phyloP scores from a whole-genome alignment of 768 basidiomycete species.

The Tylopilus plumbeoviolaceoides region DNA sequence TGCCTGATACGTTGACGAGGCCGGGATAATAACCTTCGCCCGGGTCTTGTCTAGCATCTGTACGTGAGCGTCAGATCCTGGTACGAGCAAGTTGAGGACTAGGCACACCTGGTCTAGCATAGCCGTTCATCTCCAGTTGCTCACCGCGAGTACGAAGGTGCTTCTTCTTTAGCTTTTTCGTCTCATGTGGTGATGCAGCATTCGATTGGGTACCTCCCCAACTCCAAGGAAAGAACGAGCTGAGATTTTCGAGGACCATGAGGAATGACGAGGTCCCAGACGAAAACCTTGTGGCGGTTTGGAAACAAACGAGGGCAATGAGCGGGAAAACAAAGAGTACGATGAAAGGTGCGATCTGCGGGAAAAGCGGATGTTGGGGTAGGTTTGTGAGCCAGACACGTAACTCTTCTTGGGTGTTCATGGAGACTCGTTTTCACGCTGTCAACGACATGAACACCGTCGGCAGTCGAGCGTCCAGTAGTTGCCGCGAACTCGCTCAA shows the following conservation, averaged over 20 bases:
- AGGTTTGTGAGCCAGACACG: slow-evolving; percentile 39
- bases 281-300: slow-evolving; percentile 31
- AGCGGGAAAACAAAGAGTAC: slow-evolving; percentile 46
- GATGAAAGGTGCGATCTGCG: slow-evolving; percentile 56
- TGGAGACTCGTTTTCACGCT: slow-evolving; percentile 33
- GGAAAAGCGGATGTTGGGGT: slow-evolving; percentile 38
- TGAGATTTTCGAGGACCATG: slow-evolving; percentile 59
- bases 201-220: slow-evolving; percentile 41
- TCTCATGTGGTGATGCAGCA: slow-evolving; percentile 26
- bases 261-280: slow-evolving; percentile 21
- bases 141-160: slow-evolving; percentile 50
- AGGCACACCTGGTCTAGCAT: slow-evolving; percentile 29
- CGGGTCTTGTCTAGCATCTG: slow-evolving; percentile 24
- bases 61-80: background rate
- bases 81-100: background rate
- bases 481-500: slow-evolving; percentile 20
- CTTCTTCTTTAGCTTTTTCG: slow-evolving; percentile 48
- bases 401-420: slow-evolving; percentile 42
- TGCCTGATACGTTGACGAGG: slow-evolving; percentile 92
- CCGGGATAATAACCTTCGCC: slow-evolving; percentile 69
- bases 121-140: slow-evolving; percentile 46
- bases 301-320: slow-evolving; percentile 29
- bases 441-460: slow-evolving; percentile 28
- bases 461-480: slow-evolving; percentile 14
- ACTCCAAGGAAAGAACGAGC: slow-evolving; percentile 58